Conservation (phyloP, 805 yeast species). For the Cyberlindnera bimundalis region DNA sequence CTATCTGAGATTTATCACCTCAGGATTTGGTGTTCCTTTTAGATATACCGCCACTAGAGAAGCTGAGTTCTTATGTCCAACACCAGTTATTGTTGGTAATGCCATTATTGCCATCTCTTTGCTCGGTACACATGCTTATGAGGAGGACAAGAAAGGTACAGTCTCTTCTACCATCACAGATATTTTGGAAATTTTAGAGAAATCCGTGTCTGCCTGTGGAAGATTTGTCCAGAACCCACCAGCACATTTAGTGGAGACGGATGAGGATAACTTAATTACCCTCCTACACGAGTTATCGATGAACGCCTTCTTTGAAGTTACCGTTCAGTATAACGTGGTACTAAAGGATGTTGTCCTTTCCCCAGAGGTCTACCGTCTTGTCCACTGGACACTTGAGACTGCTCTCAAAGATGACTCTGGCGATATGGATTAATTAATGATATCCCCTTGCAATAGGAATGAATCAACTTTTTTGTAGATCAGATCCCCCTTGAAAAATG, state of each 20-base stretch:
- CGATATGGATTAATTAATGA: slow-evolving; percentile 6
- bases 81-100: slow-evolving; percentile 63
- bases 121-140: slow-evolving; percentile 54
- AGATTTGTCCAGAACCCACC: slow-evolving; percentile 40
- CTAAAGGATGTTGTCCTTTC: slow-evolving; percentile 62
- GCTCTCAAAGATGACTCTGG: slow-evolving; percentile 45
- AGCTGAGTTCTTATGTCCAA: slow-evolving; percentile 56
- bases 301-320: slow-evolving; percentile 60
- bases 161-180: slow-evolving; percentile 56
- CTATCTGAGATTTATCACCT: slow-evolving; percentile 21
- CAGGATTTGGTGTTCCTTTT: slow-evolving; percentile 30
- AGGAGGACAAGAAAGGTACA: slow-evolving; percentile 57
- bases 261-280: slow-evolving; percentile 42
- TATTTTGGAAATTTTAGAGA: slow-evolving; percentile 54
- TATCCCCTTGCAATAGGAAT: too few species aligned
- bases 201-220: slow-evolving; percentile 53
- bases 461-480: too few species aligned
- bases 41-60: slow-evolving; percentile 36
- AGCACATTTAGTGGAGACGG: slow-evolving; percentile 18
- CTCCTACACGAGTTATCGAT: slow-evolving; percentile 62
- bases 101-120: slow-evolving; percentile 60
- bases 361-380: slow-evolving; percentile 61
- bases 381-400: slow-evolving; percentile 69
- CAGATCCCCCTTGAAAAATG: too few species aligned
- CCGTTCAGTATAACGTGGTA: slow-evolving; percentile 57